Evolutionary conservation across 352 stramenopile species (phyloP).

Genomic region (Pythium plurisporium): DNA sequence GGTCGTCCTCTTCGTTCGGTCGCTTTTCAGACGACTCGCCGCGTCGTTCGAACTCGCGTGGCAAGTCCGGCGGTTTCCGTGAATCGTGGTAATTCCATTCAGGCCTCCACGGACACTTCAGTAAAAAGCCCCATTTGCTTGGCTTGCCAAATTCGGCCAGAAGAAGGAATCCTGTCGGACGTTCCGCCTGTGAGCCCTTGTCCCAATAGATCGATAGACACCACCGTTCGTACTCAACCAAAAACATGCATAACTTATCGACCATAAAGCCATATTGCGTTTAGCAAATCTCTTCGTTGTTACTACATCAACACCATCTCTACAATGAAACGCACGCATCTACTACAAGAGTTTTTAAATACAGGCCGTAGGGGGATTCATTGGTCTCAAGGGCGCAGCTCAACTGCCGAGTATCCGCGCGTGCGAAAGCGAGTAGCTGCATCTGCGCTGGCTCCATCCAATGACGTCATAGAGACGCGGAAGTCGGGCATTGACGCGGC

Average conservation of each 20-base stretch:
- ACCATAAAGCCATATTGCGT: slow-evolving; percentile 13
- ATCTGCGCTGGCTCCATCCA: slow-evolving; percentile 11
- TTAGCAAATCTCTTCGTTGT: not conserved
- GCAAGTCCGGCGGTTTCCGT: slow-evolving; percentile 24
- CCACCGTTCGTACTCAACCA: not conserved
- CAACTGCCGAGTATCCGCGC: slow-evolving; percentile 19
- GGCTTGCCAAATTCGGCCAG: slow-evolving; percentile 8
- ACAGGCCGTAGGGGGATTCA: too few relatives aligned
- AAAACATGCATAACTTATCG: slow-evolving; percentile 27
- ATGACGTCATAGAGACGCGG: slow-evolving; percentile 29
- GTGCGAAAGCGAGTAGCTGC: slow-evolving; percentile 5
- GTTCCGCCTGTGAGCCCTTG: not conserved
- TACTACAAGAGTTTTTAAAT: too few relatives aligned
- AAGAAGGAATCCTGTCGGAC: slow-evolving; percentile 4
- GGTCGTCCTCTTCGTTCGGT: slow-evolving; percentile 25
- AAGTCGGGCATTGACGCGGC: slow-evolving; percentile 64
- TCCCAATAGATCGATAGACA: slow-evolving; percentile 17
- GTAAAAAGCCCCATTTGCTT: slow-evolving; percentile 13
- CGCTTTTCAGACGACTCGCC: slow-evolving; percentile 20
- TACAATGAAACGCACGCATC: too few relatives aligned
- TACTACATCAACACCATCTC: too few relatives aligned
- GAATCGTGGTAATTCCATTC: slow-evolving; percentile 18
- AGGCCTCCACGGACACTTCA: too few relatives aligned
- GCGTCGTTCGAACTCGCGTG: slow-evolving; percentile 19
- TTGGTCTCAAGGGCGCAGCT: not conserved